A percentile compares a stretch with the other conserved stretches of the same genome.
Evolutionary conservation across 495 filamentous ascomycete genomes (phyloP).

Genomic region (Penicillium robsamsonii): DNA sequence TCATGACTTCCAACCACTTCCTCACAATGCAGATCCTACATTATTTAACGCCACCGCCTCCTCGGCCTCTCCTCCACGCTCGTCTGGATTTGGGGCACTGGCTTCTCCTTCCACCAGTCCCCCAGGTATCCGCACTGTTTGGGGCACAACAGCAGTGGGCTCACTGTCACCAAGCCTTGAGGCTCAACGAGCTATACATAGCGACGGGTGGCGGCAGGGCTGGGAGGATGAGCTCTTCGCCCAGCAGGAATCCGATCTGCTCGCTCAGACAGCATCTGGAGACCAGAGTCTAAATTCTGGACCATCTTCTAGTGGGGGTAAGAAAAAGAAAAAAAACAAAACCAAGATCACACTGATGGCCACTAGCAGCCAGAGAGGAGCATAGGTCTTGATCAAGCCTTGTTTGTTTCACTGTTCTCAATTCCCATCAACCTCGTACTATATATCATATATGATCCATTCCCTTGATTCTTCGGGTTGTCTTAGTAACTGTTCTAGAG

Average conservation of each 20-base stretch:
- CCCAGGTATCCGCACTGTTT: constrained; percentile 71
- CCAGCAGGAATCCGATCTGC: constrained; percentile 42
- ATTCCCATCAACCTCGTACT: not conserved
- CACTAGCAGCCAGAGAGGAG: constrained; percentile 69
- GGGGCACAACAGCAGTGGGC: constrained; percentile 72
- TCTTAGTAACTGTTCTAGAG: not conserved
- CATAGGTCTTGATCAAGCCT: constrained; percentile 35
- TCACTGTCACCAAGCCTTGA: constrained; percentile 49
- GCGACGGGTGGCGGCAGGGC: constrained; percentile 82
- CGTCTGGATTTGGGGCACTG: constrained; percentile 59
- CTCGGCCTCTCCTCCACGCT: constrained; percentile 57
- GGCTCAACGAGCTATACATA: constrained; percentile 28
- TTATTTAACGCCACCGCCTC: constrained; percentile 45
- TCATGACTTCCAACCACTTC: constrained; percentile 69
- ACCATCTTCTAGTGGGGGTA: constrained; percentile 32
- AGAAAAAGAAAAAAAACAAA: constrained; percentile 86
- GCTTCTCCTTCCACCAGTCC: constrained; percentile 78
- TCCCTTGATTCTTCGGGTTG: not conserved
- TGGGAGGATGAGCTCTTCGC: constrained; percentile 68
- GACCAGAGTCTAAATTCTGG: constrained; percentile 21
- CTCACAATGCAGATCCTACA: constrained; percentile 40
- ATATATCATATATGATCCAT: not conserved
- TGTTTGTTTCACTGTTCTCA: not conserved
- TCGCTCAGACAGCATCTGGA: constrained; percentile 35
- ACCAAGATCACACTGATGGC: constrained; percentile 93